These are phyloP conservation scores for Quercus wislizeni DNA, from an alignment of 306 rosid species.

Conservation along the genomic window DNA sequence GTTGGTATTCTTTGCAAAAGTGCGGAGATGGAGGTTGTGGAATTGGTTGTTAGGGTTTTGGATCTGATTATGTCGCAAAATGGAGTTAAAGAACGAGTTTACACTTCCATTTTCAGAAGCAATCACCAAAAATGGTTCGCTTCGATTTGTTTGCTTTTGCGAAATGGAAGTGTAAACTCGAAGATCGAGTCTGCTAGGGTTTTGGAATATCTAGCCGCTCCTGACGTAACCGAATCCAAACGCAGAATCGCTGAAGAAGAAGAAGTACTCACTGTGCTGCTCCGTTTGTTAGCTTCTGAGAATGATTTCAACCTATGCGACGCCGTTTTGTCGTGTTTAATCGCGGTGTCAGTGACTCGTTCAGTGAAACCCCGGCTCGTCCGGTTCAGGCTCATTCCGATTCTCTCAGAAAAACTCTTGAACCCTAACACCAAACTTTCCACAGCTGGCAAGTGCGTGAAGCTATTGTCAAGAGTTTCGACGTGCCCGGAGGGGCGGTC, in stretches of 20 bases:
- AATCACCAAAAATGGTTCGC: conserved; percentile 26
- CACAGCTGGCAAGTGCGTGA: conserved; percentile 29
- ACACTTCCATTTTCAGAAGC: conserved; percentile 14
- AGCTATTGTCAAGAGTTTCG: conserved; percentile 28
- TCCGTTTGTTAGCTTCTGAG: conserved; percentile 11
- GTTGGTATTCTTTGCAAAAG: conserved; percentile 25
- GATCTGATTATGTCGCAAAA: conserved; percentile 19
- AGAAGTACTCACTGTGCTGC: conserved; percentile 22
- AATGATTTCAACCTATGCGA: conserved; percentile 16
- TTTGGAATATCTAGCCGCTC: conserved; percentile 32
- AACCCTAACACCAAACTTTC: not conserved
- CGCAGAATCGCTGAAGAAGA: conserved; percentile 34
- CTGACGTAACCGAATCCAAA: conserved; percentile 31
- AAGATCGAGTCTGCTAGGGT: conserved; percentile 36
- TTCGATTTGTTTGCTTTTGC: conserved; percentile 21
- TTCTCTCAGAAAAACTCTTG: conserved; percentile 18
- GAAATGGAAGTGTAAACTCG: conserved; percentile 29
- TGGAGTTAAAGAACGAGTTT: conserved; percentile 24
- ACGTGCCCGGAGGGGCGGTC: conserved; percentile 51
- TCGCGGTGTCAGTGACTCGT: conserved; percentile 31
- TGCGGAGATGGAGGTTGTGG: conserved; percentile 17
- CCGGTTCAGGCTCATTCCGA: conserved; percentile 27
- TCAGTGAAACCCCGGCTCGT: conserved; percentile 39
- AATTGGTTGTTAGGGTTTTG: conserved; percentile 27
- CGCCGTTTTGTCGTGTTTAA: conserved; percentile 37